Evolutionary conservation across 1,284 basidiomycete genomes (phyloP).

Genomic region (Cutaneotrichosporon sp.): DNA sequence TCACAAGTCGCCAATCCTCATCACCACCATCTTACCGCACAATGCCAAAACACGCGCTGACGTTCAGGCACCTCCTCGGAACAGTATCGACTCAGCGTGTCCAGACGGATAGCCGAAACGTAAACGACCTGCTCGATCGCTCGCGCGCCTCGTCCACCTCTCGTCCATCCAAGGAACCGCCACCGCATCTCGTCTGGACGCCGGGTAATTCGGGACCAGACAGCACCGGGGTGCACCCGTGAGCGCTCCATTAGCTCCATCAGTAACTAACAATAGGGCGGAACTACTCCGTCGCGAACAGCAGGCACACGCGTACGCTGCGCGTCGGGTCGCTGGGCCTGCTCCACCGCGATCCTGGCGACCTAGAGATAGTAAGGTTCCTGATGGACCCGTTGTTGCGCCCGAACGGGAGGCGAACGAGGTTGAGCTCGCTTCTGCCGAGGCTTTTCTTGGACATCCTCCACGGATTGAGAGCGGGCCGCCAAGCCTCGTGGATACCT

Average conservation of each 20-base stretch:
- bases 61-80: conserved; percentile 44
- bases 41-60: conserved; percentile 48
- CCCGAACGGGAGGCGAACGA: neutral
- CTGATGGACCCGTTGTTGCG: neutral
- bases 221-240: conserved; percentile 36
- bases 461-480: neutral
- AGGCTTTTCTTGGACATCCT: conserved; percentile 3
- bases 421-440: conserved; percentile 4
- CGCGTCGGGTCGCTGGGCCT: conserved; percentile 41
- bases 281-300: conserved; percentile 38
- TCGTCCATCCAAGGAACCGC: neutral
- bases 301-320: conserved; percentile 32
- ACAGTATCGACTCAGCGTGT: conserved; percentile 22
- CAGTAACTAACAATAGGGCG: conserved; percentile 28
- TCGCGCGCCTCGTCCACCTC: conserved; percentile 23
- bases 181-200: conserved; percentile 11
- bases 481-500: conserved; percentile 29
- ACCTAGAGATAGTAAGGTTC: neutral
- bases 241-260: conserved; percentile 9
- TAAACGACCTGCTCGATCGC: conserved; percentile 35
- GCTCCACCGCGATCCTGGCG: conserved; percentile 46
- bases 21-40: neutral
- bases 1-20: neutral
- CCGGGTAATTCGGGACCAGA: conserved; percentile 11
- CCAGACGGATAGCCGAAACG: conserved; percentile 21